Base-by-base conservation (phyloP, 768 basidiomycete species). In the Wakefieldia striispora region DNA sequence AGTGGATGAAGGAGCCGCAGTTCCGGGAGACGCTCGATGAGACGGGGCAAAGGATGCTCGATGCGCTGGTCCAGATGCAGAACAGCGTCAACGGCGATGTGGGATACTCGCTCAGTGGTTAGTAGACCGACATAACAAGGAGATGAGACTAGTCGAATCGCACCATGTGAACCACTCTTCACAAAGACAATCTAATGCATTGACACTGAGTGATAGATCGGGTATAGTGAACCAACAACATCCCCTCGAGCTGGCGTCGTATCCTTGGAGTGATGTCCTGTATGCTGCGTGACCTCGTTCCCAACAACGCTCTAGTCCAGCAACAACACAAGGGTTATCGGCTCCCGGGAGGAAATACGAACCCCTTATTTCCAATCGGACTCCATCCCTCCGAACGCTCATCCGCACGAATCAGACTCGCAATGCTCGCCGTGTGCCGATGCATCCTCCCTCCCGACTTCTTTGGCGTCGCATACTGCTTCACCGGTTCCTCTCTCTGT, bases 381-480 rank as follows among this genome's bases (percentile, higher is more conserved):
- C 87, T 89, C 89, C 88, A 91, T 2, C 86, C 88, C 56, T 89
- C 90, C 60, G 86, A 48, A 20, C 87, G 69, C 58, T 91, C 87
- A 34, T 89, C 86, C 5, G 84, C 80, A 9, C 88, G 75, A 47
- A 91, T 89, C 51, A 91, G 68, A 62, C 87, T 90, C 12, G 84
- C 88, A 54, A 92, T 92, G 55, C 86, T 89, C 19, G 90, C 90
- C 2, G 89, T 91, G 62, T 91, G 90, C 31, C 80, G 71, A 66
- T 91, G 90, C 26, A 73, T 77, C 55, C 75, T 75, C 43, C 55
- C 65, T 50, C 40, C 53, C 3, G 40, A 51, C 63, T 59, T 57
- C 47, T 50, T 60, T 58, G 55, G 54, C 3, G n/a, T 51, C 44
- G 10, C 33, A 13, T 48, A 31, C 27, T 47, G 52, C 29, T 33